Evolutionary conservation across 192 early-diverging fungal species (phyloP).

Genomic region (Mortierella hygrophila): DNA sequence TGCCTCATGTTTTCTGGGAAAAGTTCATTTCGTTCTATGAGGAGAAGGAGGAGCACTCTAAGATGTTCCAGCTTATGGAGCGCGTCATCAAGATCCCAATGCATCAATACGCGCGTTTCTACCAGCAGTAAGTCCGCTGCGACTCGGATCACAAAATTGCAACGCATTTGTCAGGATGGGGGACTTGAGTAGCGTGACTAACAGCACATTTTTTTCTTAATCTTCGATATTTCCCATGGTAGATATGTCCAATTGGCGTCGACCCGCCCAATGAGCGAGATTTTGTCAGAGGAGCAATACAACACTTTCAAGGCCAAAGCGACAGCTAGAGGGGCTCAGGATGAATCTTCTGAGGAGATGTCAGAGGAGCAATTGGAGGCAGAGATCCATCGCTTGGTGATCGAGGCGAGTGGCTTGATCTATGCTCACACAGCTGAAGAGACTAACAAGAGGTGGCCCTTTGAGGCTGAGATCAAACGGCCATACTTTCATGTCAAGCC

Average conservation of each 20-base stretch:
- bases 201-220: background rate
- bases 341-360: constrained; percentile 15
- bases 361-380: constrained; percentile 62
- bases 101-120: constrained; percentile 79
- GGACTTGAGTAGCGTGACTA: background rate
- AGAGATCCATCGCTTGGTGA: constrained; percentile 69
- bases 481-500: constrained; percentile 87
- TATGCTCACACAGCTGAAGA: constrained; percentile 76
- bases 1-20: constrained; percentile 76
- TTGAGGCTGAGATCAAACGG: constrained; percentile 82
- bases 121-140: constrained; percentile 68
- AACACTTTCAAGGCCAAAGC: constrained; percentile 55
- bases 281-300: constrained; percentile 64
- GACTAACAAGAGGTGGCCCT: constrained; percentile 82
- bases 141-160: background rate
- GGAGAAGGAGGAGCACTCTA: constrained; percentile 51
- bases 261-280: constrained; percentile 66
- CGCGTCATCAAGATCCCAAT: constrained; percentile 79
- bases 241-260: constrained; percentile 70
- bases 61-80: constrained; percentile 68
- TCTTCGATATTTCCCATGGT: background rate
- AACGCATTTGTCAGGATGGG: background rate
- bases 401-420: constrained; percentile 64
- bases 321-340: background rate
- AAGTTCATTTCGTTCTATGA: constrained; percentile 70